Base-by-base conservation (phyloP, 169 alveolate genomes). In the Plasmodium falciparum region DNA sequence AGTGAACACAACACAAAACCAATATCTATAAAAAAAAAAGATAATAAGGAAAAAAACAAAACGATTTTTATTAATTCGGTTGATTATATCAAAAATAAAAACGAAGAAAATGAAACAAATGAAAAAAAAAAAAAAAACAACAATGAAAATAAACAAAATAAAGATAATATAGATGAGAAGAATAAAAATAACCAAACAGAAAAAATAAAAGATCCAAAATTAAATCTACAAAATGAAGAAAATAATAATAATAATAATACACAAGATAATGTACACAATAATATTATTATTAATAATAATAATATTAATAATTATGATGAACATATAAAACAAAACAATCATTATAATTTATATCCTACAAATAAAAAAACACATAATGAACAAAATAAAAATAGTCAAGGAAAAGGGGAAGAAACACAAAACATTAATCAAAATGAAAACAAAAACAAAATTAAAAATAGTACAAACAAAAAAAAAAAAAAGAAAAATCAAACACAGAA, bases 31-130 rank as follows among this genome's bases (percentile, higher is more conserved):
- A 65, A 69, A n/a, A 65, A 69, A n/a, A 78, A 70, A 59, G 78
- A 78, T 29, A 83, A 83, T 33, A 78, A 67, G 62, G 91, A 29
- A 15, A 78, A 66, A 59, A 80, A 7, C 3, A 26, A 80, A 22
- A 65, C 69, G 17, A 54, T 69, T 7, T 69, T 69, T 49, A 69
- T 67, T 22, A 83, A 83, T 58, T 83, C 85, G 24, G 63, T 56
- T 15, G 85, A 83, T 11, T 67, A 83, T 29, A 83, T 69, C 24
- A 83, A 67, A 50, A 54, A 69, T 43, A 66, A 62, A 22, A 83
- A 69, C 17, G 58, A 83, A 29, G 43, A 67, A 58, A 17, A 12
- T 0, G 22, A 67, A 24, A 69, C 1, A 11, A 17, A 61, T 13
- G 73, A 56, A 56, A 29, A 15, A 1, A 45, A 15, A 1, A 45